Base-by-base conservation (phyloP, 139 green algal genomes). In the Chlamydomonas sphaeroides region DNA sequence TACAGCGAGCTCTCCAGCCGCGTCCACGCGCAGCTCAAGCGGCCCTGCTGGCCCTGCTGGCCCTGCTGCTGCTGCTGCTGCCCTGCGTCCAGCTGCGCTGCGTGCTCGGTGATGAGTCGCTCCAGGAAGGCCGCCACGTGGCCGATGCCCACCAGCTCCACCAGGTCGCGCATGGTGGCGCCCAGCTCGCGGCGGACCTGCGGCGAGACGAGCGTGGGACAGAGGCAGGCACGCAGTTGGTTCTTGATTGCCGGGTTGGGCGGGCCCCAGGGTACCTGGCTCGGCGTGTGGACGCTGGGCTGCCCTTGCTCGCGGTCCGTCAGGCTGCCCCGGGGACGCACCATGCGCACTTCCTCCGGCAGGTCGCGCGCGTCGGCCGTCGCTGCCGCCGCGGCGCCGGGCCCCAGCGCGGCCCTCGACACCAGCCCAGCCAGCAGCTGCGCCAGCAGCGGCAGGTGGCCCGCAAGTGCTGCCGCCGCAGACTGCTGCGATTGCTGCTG, bases 311-410 rank as follows among this genome's bases (percentile, higher is more conserved):
- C n/a, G n/a, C n/a, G n/a, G n/a, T n/a, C n/a, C n/a, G n/a, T n/a
- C n/a, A n/a, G n/a, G n/a, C n/a, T n/a, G n/a, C n/a, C n/a, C n/a
- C n/a, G n/a, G n/a, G 45, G 2, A 42, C 90, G 61, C 84, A 93
- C 90, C 88, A 82, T 86, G 32, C 85, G 83, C 48, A 89, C 87
- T 1, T 88, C 77, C 28, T 90, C 90, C 4, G 91, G 91, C 25
- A 95, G 66, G 62, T 95, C 91, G 5, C 91, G 39, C 5, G 90
- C 90, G 57, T 95, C 91, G 0, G 91, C 91, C 7, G 90, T 94
- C 25, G 84, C 76, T 7, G 32, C 63, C 18, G 61, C 28, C 21
- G 84, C 65, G 39, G 84, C 79, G 23, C 65, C 72, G 0, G 80
- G 68, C 5, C 66, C 59, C 36, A 94, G 88, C 23, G 78, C 68